phyloP scores from a whole-genome alignment of 371 early-diverging fungal species.

The Mucor saturninus region DNA sequence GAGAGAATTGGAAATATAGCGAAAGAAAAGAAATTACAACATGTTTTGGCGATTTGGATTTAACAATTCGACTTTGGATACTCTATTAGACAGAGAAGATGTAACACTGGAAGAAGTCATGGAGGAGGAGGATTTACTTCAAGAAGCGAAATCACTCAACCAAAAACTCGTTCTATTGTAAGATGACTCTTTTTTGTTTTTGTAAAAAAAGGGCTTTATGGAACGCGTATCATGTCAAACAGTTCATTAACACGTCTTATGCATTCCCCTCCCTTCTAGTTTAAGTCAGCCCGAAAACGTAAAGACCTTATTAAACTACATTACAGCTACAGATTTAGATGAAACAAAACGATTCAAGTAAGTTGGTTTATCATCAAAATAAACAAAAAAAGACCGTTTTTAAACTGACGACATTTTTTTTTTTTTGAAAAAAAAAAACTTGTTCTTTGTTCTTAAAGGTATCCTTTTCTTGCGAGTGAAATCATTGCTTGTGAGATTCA shows the following conservation, averaged over 20 bases:
- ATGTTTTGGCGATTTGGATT: constrained; percentile 86
- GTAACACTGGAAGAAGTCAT: constrained; percentile 76
- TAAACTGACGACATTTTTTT: constrained; percentile 1
- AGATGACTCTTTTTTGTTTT: constrained; percentile 3
- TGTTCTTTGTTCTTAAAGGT: constrained; percentile 44
- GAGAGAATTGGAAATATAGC: too few relatives aligned
- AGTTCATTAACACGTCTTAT: too few relatives aligned
- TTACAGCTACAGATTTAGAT: constrained; percentile 67
- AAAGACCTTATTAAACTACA: constrained; percentile 64
- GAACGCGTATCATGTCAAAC: background rate
- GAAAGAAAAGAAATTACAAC: background rate
- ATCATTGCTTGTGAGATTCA: constrained; percentile 86
- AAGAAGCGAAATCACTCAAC: constrained; percentile 83
- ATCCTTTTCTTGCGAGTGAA: constrained; percentile 85
- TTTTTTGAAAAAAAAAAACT: background rate
- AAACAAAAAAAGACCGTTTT: background rate
- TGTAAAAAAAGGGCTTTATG: too few relatives aligned
- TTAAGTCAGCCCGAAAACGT: constrained; percentile 66
- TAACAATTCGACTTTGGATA: constrained; percentile 74
- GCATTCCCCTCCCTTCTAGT: constrained; percentile 35
- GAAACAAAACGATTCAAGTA: constrained; percentile 78
- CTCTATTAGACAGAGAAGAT: constrained; percentile 75
- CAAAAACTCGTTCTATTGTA: constrained; percentile 81
- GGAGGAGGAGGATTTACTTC: constrained; percentile 82
- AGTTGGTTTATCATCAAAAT: background rate